Conservation (phyloP, 495 filamentous ascomycete genomes). For the Podospora tetraspora region DNA sequence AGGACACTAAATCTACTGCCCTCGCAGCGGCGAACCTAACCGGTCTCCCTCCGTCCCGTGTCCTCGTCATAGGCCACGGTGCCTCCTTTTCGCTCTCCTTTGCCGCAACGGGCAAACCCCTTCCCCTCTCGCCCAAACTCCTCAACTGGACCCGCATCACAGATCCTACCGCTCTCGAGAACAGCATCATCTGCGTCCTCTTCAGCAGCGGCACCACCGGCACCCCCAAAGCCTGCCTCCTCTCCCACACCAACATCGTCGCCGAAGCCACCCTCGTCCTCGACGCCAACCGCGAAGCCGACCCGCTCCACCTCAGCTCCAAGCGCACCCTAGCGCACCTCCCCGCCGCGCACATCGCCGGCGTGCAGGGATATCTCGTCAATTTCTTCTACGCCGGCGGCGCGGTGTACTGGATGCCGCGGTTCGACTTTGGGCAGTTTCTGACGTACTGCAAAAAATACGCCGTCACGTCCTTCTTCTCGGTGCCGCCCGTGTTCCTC, state of each 20-base stretch:
- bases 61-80: conserved; percentile 32
- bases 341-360: conserved; percentile 41
- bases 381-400: conserved; percentile 37
- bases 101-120: background rate
- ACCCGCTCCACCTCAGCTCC: background rate
- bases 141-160: conserved; percentile 45
- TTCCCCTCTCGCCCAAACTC: conserved; percentile 24
- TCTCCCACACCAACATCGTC: conserved; percentile 68
- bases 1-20: conserved; percentile 48
- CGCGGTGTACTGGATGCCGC: conserved; percentile 47
- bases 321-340: conserved; percentile 47
- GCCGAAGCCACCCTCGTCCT: conserved; percentile 21
- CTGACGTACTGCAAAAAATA: conserved; percentile 38
- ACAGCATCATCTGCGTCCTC: conserved; percentile 56
- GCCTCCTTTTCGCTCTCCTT: conserved; percentile 11
- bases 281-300: conserved; percentile 11
- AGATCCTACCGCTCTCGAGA: conserved; percentile 32
- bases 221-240: conserved; percentile 71
- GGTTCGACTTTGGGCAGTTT: conserved; percentile 43
- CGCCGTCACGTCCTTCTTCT: conserved; percentile 44
- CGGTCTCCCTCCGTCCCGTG: conserved; percentile 43
- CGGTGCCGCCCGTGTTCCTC: conserved; percentile 48
- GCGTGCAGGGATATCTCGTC: conserved; percentile 41
- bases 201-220: conserved; percentile 87
- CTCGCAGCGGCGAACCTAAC: conserved; percentile 54